Evolutionary conservation across 2,329 filamentous ascomycete genomes (phyloP).

Genomic region (Nothopassalora personata): DNA sequence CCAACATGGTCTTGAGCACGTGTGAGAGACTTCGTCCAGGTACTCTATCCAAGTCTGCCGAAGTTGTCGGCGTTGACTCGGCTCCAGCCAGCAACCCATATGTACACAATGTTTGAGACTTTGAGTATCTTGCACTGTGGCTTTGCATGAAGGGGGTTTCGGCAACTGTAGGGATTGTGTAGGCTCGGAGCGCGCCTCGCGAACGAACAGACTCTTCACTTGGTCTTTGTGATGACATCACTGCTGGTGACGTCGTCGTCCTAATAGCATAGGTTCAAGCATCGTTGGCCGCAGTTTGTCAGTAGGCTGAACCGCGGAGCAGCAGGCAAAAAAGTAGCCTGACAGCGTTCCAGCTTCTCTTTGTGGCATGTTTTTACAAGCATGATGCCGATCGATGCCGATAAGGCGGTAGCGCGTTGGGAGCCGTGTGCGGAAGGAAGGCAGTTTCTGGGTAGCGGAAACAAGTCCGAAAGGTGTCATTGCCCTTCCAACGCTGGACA

Average conservation of each 20-base stretch:
- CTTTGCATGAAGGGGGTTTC: background rate
- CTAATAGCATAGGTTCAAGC: background rate
- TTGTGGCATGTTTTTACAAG: background rate
- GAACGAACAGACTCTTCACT: background rate
- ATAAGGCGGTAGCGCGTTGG: background rate
- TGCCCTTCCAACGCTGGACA: background rate
- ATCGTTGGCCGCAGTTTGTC: background rate
- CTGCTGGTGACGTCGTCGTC: background rate
- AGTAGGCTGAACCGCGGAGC: background rate
- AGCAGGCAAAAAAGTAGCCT: background rate
- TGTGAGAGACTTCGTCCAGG: background rate
- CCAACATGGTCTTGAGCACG: background rate
- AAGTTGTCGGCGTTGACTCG: background rate
- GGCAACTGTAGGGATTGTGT: background rate
- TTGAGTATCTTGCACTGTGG: background rate
- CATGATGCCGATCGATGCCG: background rate
- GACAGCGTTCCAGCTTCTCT: background rate
- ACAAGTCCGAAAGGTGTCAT: background rate
- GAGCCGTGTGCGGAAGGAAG: background rate
- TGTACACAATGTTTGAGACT: background rate
- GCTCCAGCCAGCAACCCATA: background rate
- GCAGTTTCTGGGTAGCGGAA: background rate
- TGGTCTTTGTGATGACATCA: background rate
- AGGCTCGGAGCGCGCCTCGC: background rate
- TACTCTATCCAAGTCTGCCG: background rate